Conservation (phyloP, 495 filamentous ascomycete species). For the Stereocaulon alpinum region DNA sequence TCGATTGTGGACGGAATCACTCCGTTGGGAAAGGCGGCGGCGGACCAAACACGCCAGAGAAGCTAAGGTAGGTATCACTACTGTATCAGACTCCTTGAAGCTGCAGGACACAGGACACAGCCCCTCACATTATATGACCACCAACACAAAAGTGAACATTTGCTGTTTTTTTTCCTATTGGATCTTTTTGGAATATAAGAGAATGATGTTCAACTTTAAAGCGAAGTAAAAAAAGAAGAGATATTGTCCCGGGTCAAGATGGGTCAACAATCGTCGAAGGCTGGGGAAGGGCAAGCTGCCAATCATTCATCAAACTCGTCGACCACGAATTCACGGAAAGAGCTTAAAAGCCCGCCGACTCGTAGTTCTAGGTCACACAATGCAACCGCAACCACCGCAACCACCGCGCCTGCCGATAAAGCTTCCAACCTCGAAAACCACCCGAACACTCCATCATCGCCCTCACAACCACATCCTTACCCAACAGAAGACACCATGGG, state of each 20-base stretch:
- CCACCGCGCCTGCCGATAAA: constrained; percentile 16
- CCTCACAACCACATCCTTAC: constrained; percentile 11
- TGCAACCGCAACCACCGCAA: too few species aligned
- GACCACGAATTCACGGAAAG: constrained; percentile 16
- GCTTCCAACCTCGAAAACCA: constrained; percentile 14
- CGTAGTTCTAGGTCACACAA: constrained; percentile 4
- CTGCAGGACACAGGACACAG: neutral
- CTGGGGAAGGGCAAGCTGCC: constrained; percentile 13
- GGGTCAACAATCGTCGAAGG: constrained; percentile 26
- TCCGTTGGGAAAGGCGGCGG: too few species aligned
- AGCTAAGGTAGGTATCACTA: too few species aligned
- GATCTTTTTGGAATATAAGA: too few species aligned
- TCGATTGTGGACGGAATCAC: too few species aligned
- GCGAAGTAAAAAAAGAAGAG: too few species aligned
- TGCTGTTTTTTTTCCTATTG: too few species aligned
- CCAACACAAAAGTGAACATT: too few species aligned
- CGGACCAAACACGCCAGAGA: too few species aligned
- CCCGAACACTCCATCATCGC: neutral
- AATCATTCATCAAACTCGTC: constrained; percentile 21
- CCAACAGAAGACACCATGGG: constrained; percentile 19
- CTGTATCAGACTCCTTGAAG: too few species aligned
- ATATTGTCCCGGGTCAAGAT: constrained; percentile 10
- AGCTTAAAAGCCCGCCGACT: constrained; percentile 6
- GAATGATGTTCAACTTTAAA: too few species aligned
- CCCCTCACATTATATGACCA: neutral